Conservation (phyloP, 305 asterid genomes). For the Solanum hybrid region DNA sequence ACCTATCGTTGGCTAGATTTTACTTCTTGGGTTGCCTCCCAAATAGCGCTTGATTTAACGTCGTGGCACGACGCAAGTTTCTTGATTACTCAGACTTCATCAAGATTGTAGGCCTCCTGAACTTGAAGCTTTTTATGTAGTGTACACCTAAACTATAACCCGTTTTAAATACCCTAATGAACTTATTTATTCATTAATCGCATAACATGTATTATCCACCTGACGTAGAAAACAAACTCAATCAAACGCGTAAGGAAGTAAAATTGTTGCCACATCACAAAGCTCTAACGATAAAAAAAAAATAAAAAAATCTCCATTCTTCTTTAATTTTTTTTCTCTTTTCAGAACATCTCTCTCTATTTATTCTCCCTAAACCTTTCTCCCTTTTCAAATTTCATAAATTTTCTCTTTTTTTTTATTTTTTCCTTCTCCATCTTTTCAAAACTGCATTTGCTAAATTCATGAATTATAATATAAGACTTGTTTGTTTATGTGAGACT, state of each 20-base stretch:
- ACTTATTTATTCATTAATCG: neutral
- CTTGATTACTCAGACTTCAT: no score
- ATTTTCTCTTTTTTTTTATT: neutral
- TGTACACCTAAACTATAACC: neutral
- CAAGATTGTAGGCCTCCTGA: neutral
- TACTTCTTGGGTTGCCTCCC: no score
- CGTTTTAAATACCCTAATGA: neutral
- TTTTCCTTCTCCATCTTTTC: neutral
- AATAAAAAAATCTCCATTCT: neutral
- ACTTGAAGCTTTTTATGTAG: neutral
- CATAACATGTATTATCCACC: neutral
- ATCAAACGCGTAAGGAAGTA: neutral
- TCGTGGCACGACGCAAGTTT: no score
- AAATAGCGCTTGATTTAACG: no score
- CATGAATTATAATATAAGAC: neutral
- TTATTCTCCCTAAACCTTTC: neutral
- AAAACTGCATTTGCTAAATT: no score
- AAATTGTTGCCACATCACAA: neutral
- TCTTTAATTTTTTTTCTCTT: neutral
- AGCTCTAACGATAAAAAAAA: neutral
- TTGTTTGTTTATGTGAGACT: neutral
- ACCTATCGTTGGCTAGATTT: no score
- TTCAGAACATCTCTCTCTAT: neutral
- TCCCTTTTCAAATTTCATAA: neutral
- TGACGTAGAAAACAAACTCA: neutral